Evolutionary conservation across 2,329 filamentous ascomycete species (phyloP).

Genomic region (Fusarium caatingaense): DNA sequence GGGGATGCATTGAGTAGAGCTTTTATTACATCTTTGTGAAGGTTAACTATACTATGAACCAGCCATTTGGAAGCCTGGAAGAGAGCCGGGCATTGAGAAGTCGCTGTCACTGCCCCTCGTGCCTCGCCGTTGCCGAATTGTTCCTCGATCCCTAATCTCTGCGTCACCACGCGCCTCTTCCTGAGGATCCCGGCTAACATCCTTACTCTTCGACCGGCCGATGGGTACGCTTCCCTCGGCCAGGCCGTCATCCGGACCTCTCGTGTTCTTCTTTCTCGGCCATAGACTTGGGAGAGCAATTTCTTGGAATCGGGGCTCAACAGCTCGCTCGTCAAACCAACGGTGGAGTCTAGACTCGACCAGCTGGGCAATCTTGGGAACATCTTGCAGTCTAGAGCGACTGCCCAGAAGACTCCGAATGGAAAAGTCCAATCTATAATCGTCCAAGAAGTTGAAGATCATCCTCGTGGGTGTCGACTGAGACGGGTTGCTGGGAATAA

Average conservation of each 20-base stretch:
- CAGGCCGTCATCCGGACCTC: conserved; percentile 73
- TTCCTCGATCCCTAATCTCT: conserved; percentile 52
- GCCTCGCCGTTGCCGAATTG: conserved; percentile 55
- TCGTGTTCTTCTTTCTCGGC: conserved; percentile 85
- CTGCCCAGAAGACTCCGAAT: conserved; percentile 83
- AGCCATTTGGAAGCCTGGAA: conserved; percentile 55
- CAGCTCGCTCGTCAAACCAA: conserved; percentile 89
- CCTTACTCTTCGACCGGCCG: conserved; percentile 65
- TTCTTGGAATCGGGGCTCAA: conserved; percentile 88
- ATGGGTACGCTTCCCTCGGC: conserved; percentile 60
- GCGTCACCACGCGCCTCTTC: conserved; percentile 63
- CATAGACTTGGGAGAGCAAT: conserved; percentile 85
- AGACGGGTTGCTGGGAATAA: conserved; percentile 80
- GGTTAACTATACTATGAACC: conserved; percentile 36
- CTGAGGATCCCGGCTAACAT: conserved; percentile 61
- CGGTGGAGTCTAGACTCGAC: conserved; percentile 82
- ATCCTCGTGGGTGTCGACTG: conserved; percentile 79
- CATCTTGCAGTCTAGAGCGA: conserved; percentile 82
- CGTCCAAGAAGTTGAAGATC: conserved; percentile 92
- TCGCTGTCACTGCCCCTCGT: conserved; percentile 52
- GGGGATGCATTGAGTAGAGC: conserved; percentile 9
- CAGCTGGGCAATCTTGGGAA: conserved; percentile 88
- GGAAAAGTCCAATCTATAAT: conserved; percentile 86
- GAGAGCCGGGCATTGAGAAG: conserved; percentile 60
- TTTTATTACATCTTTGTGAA: conserved; percentile 4